Percentiles rank a stretch among this genome's conserved stretches.
These are phyloP conservation scores for Cucumis hystrix DNA, from an alignment of 306 rosid species.

Conservation along the genomic window DNA sequence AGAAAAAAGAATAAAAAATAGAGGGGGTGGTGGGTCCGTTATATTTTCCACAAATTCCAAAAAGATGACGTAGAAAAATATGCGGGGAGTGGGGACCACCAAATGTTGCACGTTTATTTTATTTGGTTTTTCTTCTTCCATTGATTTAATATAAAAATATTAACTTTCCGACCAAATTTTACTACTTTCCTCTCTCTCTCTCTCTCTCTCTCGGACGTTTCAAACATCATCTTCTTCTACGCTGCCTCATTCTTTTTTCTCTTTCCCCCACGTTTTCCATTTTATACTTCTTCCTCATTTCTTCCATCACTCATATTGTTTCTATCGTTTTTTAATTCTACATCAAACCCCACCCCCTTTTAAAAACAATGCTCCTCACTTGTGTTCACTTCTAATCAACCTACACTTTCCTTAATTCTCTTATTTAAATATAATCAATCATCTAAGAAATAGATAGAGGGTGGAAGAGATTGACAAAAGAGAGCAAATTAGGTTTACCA, in stretches of 20 bases:
- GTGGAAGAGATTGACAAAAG: too few species aligned
- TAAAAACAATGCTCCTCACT: too few species aligned
- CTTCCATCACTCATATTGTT: background rate
- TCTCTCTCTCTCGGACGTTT: background rate
- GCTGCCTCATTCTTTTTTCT: background rate
- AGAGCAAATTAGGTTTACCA: too few species aligned
- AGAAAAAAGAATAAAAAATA: too few species aligned
- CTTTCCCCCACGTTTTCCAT: background rate
- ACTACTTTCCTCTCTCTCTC: background rate
- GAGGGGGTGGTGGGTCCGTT: conserved; percentile 13
- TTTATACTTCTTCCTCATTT: background rate
- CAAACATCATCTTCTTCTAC: background rate
- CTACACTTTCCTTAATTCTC: too few species aligned
- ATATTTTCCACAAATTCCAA: background rate
- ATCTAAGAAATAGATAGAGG: too few species aligned
- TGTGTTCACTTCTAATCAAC: too few species aligned
- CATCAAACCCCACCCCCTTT: too few species aligned
- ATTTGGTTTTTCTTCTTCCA: background rate
- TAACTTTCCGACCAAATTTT: background rate
- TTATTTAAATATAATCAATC: too few species aligned
- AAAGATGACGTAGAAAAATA: background rate
- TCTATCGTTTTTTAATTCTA: too few species aligned
- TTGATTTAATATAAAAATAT: background rate
- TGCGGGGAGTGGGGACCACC: background rate
- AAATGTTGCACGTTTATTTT: background rate